These are phyloP conservation scores for Colletotrichum cereale DNA, from an alignment of 2,329 filamentous ascomycete species.

Conservation along the genomic window DNA sequence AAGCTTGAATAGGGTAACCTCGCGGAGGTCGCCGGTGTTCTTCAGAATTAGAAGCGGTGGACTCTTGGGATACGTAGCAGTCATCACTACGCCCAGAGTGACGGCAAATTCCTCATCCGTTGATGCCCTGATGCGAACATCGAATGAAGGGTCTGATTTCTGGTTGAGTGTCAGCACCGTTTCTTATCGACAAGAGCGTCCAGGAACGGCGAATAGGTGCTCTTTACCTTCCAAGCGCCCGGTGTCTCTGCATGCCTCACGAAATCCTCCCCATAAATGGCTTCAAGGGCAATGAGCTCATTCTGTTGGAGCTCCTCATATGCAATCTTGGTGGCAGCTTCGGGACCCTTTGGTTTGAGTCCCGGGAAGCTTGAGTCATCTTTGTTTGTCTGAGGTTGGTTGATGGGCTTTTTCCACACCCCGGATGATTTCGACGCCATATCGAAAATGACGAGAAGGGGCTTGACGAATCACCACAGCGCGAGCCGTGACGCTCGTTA, in stretches of 20 bases:
- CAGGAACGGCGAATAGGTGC: slow-evolving; percentile 23
- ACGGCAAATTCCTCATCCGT: slow-evolving; percentile 79
- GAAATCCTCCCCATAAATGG: slow-evolving; percentile 93
- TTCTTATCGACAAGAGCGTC: neutral
- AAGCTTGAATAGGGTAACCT: slow-evolving; percentile 78
- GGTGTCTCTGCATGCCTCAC: slow-evolving; percentile 77
- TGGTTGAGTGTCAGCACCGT: slow-evolving; percentile 48
- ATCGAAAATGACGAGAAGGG: slow-evolving; percentile 39
- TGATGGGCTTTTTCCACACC: slow-evolving; percentile 62
- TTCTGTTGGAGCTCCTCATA: slow-evolving; percentile 90
- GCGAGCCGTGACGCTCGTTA: slow-evolving; percentile 64
- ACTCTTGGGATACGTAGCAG: slow-evolving; percentile 91
- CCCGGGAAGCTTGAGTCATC: slow-evolving; percentile 65
- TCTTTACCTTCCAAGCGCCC: slow-evolving; percentile 84
- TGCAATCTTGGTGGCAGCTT: slow-evolving; percentile 64
- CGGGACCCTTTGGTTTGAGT: slow-evolving; percentile 58
- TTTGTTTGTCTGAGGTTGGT: slow-evolving; percentile 54
- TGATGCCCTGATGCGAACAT: slow-evolving; percentile 80
- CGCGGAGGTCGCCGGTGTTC: slow-evolving; percentile 72
- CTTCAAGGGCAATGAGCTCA: slow-evolving; percentile 85
- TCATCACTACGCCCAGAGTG: slow-evolving; percentile 82
- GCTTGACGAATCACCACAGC: slow-evolving; percentile 60
- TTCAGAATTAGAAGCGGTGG: slow-evolving; percentile 79
- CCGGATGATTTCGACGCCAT: slow-evolving; percentile 67
- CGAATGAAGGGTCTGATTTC: slow-evolving; percentile 87